Base-by-base conservation (phyloP, 1,284 basidiomycete species). In the Fomitopsis palustris region DNA sequence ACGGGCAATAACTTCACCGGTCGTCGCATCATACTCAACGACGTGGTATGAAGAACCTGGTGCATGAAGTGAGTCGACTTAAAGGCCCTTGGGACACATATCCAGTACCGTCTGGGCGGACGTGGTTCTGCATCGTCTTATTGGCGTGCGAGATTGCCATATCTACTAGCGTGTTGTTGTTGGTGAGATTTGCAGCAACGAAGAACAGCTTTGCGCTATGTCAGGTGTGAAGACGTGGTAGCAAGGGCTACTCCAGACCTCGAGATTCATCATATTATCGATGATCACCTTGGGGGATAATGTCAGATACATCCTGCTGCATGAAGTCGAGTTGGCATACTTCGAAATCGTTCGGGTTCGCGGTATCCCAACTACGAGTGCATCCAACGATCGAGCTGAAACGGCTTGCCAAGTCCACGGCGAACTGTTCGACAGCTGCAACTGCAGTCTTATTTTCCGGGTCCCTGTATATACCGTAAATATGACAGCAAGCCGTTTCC, bases 211-310 rank as follows among this genome's bases (percentile, higher is more conserved):
- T 51, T 10, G 21, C 9, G 8, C 16, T 5, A 6, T 27, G 8
- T 47, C 12, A 47, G 17, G 16, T 5, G 4, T 25, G 2, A 27
- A 27, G 14, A 17, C 25, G 12, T 29, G 14, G 8, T 5, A 23
- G 19, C 9, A 27, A 17, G 12, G 45, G 14, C 16, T 17, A 45
- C 19, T 23, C 27, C 65, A 35, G 54, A 77, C 76, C 67, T 89
- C 84, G 21, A 90, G 78, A 65, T 87, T 90, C 84, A 90, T 88
- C 86, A 90, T 87, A 67, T 88, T 88, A 73, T 90, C 87, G 53
- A 87, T 87, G 69, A 88, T 88, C 57, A 88, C 85, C 81, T 84
- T 57, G 21, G 49, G 19, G 9, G 16, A 45, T 25, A 47, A 54
- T 63, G 42, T 19, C 12, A 16, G 7, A 29, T 33, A 56, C 23